Percentiles rank a stretch among this genome's conserved stretches.
These are phyloP conservation scores for Rhizopogon vulgaris DNA, from an alignment of 768 basidiomycete genomes.

Conservation along the genomic window DNA sequence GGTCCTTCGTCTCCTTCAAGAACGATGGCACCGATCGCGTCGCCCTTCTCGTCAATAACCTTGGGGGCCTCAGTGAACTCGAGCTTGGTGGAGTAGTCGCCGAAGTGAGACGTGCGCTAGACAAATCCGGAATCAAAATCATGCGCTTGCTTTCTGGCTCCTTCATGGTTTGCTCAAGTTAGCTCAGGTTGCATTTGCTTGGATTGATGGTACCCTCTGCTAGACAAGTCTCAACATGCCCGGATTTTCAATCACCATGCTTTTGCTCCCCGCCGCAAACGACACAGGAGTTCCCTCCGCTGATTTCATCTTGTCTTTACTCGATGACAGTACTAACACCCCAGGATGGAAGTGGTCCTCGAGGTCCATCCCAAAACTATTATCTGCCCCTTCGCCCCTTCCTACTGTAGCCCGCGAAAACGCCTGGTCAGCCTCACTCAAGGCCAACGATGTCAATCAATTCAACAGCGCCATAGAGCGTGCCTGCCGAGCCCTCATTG, in stretches of 20 bases:
- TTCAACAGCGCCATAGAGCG: conserved; percentile 52
- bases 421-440: conserved; percentile 15
- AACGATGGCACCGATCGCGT: conserved; percentile 60
- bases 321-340: conserved; percentile 61
- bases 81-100: conserved; percentile 67
- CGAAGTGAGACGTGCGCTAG: conserved; percentile 52
- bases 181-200: not conserved
- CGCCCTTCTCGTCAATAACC: conserved; percentile 81
- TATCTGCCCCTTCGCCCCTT: conserved; percentile 8
- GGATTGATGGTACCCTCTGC: conserved; percentile 1
- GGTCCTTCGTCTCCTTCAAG: conserved; percentile 69
- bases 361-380: conserved; percentile 29
- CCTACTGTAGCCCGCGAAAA: conserved; percentile 3
- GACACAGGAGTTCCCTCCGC: conserved; percentile 33
- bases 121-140: conserved; percentile 48
- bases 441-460: conserved; percentile 36
- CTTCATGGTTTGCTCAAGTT: conserved; percentile 62
- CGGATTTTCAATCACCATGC: conserved; percentile 80
- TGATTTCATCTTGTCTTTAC: conserved; percentile 51
- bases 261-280: conserved; percentile 56
- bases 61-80: conserved; percentile 80
- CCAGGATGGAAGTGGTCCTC: conserved; percentile 88
- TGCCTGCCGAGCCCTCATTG: conserved; percentile 62
- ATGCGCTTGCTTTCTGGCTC: conserved; percentile 69
- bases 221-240: conserved; percentile 92